Evolutionary conservation across 768 basidiomycete species (phyloP).

Genomic region (Tricholoma matsutake): DNA sequence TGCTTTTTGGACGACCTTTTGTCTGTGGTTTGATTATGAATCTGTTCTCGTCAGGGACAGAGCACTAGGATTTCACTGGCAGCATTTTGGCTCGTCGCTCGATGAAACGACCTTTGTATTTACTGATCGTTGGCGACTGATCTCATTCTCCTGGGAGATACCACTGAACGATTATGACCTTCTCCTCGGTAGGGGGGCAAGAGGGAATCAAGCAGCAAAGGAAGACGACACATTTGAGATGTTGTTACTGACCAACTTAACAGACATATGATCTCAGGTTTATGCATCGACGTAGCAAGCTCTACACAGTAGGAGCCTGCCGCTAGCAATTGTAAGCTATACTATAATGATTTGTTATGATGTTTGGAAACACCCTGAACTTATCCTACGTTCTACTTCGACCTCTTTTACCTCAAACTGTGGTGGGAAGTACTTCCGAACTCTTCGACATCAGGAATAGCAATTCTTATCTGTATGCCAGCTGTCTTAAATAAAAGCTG

Average conservation of each 20-base stretch:
- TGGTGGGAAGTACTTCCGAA: no score
- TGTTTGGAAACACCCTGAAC: no score
- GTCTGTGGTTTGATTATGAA: constrained; percentile 68
- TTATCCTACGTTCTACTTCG: no score
- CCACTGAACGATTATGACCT: constrained; percentile 53
- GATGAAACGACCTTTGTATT: constrained; percentile 61
- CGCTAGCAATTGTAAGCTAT: no score
- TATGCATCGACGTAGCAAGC: background rate
- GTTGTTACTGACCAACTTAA: constrained; percentile 40
- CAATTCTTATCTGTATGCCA: no score
- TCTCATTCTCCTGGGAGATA: constrained; percentile 56
- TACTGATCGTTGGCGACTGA: constrained; percentile 50
- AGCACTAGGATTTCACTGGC: constrained; percentile 28
- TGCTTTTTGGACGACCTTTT: constrained; percentile 78
- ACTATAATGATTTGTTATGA: no score
- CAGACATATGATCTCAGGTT: background rate
- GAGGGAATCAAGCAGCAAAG: constrained; percentile 40
- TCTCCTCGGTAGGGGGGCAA: constrained; percentile 54
- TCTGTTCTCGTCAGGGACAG: constrained; percentile 45
- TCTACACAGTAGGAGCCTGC: no score
- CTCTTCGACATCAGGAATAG: no score
- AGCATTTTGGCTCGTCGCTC: constrained; percentile 35
- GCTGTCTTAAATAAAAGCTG: no score
- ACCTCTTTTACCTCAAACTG: no score
- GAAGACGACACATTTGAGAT: constrained; percentile 71